A percentile compares a stretch with the other conserved stretches of the same genome.
phyloP scores from a whole-genome alignment of 164 flowering plant species.

The Sextonia rubra region DNA sequence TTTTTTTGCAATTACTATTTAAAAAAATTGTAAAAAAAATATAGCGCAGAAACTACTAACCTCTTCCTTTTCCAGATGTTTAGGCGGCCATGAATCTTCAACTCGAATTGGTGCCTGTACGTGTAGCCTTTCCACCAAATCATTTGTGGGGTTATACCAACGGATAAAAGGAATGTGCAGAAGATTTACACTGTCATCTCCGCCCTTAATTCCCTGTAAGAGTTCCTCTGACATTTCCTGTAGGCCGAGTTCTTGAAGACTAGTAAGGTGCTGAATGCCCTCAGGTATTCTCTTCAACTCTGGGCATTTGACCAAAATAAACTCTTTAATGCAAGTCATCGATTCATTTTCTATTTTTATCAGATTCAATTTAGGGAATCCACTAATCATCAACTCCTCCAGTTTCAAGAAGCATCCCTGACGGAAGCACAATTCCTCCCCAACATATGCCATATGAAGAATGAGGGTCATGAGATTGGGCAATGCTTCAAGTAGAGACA shows the following conservation, averaged over 20 bases:
- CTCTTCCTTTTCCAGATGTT: too few relatives aligned
- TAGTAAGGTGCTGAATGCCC: constrained; percentile 32
- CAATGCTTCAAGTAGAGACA: background rate
- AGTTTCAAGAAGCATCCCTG: background rate
- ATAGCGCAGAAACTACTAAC: too few relatives aligned
- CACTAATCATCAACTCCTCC: accelerated
- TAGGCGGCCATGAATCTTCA: too few relatives aligned
- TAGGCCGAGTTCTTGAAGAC: constrained; percentile 25
- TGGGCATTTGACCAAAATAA: background rate
- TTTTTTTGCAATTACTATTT: too few relatives aligned
- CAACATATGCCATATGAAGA: background rate
- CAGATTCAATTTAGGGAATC: background rate
- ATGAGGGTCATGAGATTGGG: background rate
- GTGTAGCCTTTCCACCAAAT: too few relatives aligned
- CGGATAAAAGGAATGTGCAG: too few relatives aligned
- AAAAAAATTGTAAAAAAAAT: too few relatives aligned
- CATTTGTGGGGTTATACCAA: too few relatives aligned
- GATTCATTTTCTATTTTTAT: background rate
- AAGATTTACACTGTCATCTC: too few relatives aligned
- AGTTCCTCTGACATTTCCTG: constrained; percentile 33
- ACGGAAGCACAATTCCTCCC: background rate
- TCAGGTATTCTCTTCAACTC: constrained; percentile 24
- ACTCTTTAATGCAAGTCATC: background rate
- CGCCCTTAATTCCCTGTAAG: too few relatives aligned
- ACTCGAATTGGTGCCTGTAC: too few relatives aligned